A percentile compares a stretch with the other conserved stretches of the same genome.
These are phyloP conservation scores for Durotheca rogersii DNA, from an alignment of 495 filamentous ascomycete genomes.

Conservation along the genomic window DNA sequence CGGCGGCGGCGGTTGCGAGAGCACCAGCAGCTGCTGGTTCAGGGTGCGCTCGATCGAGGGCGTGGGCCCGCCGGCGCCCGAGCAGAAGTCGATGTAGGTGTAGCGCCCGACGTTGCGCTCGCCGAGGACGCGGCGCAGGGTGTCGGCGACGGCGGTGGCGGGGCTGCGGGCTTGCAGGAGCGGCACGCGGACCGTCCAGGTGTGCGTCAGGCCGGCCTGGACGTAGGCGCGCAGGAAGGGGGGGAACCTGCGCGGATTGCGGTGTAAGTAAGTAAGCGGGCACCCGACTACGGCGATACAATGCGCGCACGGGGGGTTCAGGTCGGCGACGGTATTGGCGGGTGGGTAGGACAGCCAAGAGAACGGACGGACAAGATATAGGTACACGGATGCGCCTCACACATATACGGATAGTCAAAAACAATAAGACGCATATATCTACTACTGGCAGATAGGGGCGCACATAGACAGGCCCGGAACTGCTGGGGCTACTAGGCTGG, in stretches of 20 bases:
- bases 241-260: slow-evolving; percentile 48
- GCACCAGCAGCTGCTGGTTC: slow-evolving; percentile 47
- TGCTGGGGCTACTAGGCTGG: too few relatives aligned
- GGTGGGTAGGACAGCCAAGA: slow-evolving; percentile 1
- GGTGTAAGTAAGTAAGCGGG: too few relatives aligned
- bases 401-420: too few relatives aligned
- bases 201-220: slow-evolving; percentile 52
- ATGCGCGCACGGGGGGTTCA: too few relatives aligned
- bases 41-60: slow-evolving; percentile 60
- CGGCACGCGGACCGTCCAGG: slow-evolving; percentile 51
- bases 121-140: slow-evolving; percentile 41
- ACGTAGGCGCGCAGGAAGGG: slow-evolving; percentile 51
- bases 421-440: too few relatives aligned
- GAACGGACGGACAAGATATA: too few relatives aligned
- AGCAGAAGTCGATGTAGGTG: slow-evolving; percentile 71
- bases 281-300: too few relatives aligned
- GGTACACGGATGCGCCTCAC: too few relatives aligned
- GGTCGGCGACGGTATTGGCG: too few relatives aligned
- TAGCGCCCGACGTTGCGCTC: slow-evolving; percentile 41
- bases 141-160: slow-evolving; percentile 47
- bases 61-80: slow-evolving; percentile 70
- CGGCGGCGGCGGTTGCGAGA: not conserved
- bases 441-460: too few relatives aligned
- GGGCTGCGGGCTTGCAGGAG: slow-evolving; percentile 49
- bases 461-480: too few relatives aligned